Conservation (phyloP, 306 rosid genomes). For the Cucurbita moschata region DNA sequence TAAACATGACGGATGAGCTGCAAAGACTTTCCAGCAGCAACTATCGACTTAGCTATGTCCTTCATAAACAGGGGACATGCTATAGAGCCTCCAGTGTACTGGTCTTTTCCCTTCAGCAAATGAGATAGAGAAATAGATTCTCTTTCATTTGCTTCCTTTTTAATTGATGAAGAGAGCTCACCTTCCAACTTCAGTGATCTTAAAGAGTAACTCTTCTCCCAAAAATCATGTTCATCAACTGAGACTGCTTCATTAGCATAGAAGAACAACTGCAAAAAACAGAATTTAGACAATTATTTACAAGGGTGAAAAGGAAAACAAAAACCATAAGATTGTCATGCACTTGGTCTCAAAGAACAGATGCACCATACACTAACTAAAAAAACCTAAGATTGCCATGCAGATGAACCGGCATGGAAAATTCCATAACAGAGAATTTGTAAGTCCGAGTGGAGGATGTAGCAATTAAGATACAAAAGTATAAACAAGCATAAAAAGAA, state of each 20-base stretch:
- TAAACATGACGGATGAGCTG: conserved; percentile 74
- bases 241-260: conserved; percentile 52
- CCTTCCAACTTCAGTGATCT: conserved; percentile 33
- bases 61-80: conserved; percentile 70
- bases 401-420: not conserved
- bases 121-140: conserved; percentile 29
- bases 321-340: not conserved
- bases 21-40: conserved; percentile 92
- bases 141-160: conserved; percentile 36
- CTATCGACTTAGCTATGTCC: conserved; percentile 60
- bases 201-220: conserved; percentile 88
- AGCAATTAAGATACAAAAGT: not conserved
- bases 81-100: conserved; percentile 22
- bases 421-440: not conserved
- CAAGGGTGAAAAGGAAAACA: not conserved
- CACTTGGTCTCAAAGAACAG: not conserved
- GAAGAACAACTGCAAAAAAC: conserved; percentile 62
- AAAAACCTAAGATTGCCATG: not conserved
- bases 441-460: not conserved
- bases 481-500: not conserved
- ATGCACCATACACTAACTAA: not conserved
- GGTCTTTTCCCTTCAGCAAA: conserved; percentile 41
- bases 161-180: conserved; percentile 19
- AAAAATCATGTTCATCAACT: conserved; percentile 71
- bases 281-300: not conserved